These are phyloP conservation scores for Neonectria hederae DNA, from an alignment of 2,329 filamentous ascomycete genomes.

Conservation along the genomic window DNA sequence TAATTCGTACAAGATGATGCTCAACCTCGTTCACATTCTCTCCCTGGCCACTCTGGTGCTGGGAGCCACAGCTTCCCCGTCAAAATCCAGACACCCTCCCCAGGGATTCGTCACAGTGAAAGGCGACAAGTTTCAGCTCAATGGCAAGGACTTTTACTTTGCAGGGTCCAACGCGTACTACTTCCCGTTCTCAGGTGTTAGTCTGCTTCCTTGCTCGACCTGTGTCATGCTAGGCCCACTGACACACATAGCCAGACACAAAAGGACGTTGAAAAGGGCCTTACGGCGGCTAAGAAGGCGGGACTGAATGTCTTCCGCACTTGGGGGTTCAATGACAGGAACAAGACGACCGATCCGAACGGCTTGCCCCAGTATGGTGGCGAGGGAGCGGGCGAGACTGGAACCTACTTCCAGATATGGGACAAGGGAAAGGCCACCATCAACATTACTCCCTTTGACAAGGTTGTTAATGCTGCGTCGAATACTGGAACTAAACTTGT, in stretches of 20 bases:
- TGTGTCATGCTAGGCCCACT: background rate
- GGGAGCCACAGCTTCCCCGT: background rate
- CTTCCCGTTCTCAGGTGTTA: conserved; percentile 46
- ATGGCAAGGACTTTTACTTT: conserved; percentile 58
- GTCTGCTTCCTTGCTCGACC: fast-evolving
- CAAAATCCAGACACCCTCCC: background rate
- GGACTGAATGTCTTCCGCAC: conserved; percentile 67
- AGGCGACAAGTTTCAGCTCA: conserved; percentile 49
- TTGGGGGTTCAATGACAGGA: conserved; percentile 72
- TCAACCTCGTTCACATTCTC: background rate
- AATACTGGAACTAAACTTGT: conserved; percentile 66
- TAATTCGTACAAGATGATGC: background rate
- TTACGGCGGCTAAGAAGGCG: conserved; percentile 57
- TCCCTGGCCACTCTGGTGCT: background rate
- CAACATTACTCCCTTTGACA: conserved; percentile 69
- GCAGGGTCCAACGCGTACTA: conserved; percentile 67
- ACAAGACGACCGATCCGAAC: conserved; percentile 45
- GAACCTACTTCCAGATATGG: conserved; percentile 68
- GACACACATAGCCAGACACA: conserved; percentile 52
- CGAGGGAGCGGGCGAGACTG: conserved; percentile 31
- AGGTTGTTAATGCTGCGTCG: conserved; percentile 68
- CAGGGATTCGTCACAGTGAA: conserved; percentile 43
- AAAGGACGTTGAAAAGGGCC: conserved; percentile 61
- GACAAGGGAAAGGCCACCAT: conserved; percentile 65
- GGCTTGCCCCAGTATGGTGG: conserved; percentile 27